Conservation (phyloP, 2,329 filamentous ascomycete genomes). For the Ceratocystis destructans region DNA sequence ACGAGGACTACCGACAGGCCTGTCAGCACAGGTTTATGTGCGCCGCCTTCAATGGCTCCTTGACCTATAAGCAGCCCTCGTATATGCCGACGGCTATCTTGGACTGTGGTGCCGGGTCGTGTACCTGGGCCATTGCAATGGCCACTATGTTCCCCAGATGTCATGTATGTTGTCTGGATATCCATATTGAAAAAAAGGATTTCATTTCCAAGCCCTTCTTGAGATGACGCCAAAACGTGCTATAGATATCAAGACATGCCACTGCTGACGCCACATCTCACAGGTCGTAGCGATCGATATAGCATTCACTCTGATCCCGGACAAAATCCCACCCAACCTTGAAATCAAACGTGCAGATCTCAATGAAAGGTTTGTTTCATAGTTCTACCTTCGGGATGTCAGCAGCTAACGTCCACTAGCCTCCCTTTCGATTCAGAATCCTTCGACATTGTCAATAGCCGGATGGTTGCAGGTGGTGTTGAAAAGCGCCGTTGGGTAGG, state of each 20-base stretch:
- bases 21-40: slow-evolving; percentile 10
- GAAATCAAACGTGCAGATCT: slow-evolving; percentile 61
- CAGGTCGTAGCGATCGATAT: slow-evolving; percentile 13
- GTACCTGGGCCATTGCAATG: slow-evolving; percentile 9
- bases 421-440: slow-evolving; percentile 55
- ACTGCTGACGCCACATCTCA: not conserved
- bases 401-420: slow-evolving; percentile 25
- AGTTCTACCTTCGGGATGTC: not conserved
- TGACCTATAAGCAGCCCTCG: slow-evolving; percentile 4
- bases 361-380: slow-evolving; percentile 42
- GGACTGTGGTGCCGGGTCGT: slow-evolving; percentile 16
- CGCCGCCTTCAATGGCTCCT: slow-evolving; percentile 3
- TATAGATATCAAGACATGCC: too few species aligned
- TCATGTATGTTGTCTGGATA: not conserved
- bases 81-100: slow-evolving; percentile 5
- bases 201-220: too few species aligned
- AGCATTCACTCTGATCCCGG: slow-evolving; percentile 33
- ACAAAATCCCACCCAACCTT: slow-evolving; percentile 50
- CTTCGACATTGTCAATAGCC: slow-evolving; percentile 76
- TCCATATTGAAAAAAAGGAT: too few species aligned
- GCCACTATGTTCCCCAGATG: slow-evolving; percentile 8
- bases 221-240: too few species aligned
- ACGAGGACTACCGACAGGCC: not conserved
- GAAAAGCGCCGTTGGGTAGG: slow-evolving; percentile 56
- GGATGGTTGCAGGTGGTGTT: slow-evolving; percentile 58